Evolutionary conservation across 495 filamentous ascomycete genomes (phyloP).

Genomic region (Penicillium roqueforti): DNA sequence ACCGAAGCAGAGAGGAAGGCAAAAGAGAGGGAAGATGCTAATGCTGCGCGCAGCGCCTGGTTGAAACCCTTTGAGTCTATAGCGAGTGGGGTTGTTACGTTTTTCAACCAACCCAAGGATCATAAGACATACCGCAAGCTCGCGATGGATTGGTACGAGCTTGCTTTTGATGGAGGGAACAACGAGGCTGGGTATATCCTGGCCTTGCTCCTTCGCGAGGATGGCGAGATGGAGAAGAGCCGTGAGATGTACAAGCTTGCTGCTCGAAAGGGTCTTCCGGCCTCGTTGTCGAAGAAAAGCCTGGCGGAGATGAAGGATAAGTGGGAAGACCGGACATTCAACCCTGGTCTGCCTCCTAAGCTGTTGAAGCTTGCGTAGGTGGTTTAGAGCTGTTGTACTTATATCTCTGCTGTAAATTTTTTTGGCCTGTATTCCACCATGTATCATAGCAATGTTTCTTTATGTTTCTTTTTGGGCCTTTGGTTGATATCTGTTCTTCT

Average conservation of each 20-base stretch:
- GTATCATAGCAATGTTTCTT: neutral
- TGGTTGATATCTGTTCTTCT: neutral
- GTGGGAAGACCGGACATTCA: constrained; percentile 18
- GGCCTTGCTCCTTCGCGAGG: constrained; percentile 23
- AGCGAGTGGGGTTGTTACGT: neutral
- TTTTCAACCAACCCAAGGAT: constrained; percentile 9
- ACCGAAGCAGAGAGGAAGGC: constrained; percentile 20
- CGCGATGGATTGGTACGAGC: constrained; percentile 34
- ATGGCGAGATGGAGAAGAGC: constrained; percentile 9
- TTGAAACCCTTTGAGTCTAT: neutral
- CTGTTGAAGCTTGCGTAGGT: neutral
- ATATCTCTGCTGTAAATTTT: neutral
- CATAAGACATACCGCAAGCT: constrained; percentile 23
- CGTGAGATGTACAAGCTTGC: neutral
- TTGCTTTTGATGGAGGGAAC: constrained; percentile 12
- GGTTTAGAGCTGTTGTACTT: neutral
- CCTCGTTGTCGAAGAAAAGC: neutral
- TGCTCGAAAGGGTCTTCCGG: neutral
- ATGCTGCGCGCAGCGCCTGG: neutral
- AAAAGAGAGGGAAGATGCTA: neutral
- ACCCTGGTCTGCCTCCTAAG: constrained; percentile 1
- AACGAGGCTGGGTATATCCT: constrained; percentile 17
- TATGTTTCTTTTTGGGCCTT: neutral
- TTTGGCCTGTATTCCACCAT: neutral
- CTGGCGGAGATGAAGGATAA: constrained; percentile 12